phyloP scores from a whole-genome alignment of 2,329 filamentous ascomycete species.

The Fusarium sambucinum region DNA sequence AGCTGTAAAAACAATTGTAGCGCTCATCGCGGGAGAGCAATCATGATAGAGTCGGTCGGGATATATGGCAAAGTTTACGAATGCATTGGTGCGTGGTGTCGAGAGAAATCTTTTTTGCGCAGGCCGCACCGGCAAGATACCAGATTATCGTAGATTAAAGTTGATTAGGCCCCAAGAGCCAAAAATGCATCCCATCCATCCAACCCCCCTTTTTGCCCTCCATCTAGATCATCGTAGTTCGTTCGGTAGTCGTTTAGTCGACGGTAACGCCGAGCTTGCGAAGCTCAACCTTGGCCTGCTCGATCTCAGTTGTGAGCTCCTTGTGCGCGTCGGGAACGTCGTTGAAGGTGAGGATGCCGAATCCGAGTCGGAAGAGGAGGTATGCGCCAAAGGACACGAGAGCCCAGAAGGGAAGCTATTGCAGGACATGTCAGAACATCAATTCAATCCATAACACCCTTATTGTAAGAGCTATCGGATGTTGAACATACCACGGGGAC shows the following conservation, averaged over 20 bases:
- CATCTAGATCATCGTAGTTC: slow-evolving; percentile 27
- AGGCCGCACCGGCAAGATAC: slow-evolving; percentile 32
- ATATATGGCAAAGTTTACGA: slow-evolving; percentile 5
- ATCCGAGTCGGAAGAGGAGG: slow-evolving; percentile 90
- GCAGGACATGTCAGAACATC: neutral
- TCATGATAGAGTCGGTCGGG: slow-evolving; percentile 26
- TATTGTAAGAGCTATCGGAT: too few species aligned
- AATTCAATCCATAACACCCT: neutral
- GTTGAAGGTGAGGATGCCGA: slow-evolving; percentile 95
- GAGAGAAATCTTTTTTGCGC: slow-evolving; percentile 8
- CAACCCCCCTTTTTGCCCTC: slow-evolving; percentile 22
- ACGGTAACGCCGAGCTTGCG: slow-evolving; percentile 80
- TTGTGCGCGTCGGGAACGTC: slow-evolving; percentile 91
- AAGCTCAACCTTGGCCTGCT: slow-evolving; percentile 79
- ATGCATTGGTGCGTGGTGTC: neutral
- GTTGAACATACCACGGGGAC: slow-evolving; percentile 82
- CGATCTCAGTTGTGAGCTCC: slow-evolving; percentile 88
- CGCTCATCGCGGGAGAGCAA: slow-evolving; percentile 66
- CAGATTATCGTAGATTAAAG: slow-evolving; percentile 37
- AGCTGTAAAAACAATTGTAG: slow-evolving; percentile 70
- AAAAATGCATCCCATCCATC: neutral
- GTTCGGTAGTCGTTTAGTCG: slow-evolving; percentile 64
- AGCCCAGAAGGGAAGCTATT: slow-evolving; percentile 90
- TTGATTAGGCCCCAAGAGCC: slow-evolving; percentile 30
- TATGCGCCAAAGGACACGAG: slow-evolving; percentile 92